Base-by-base conservation (phyloP, 2,329 filamentous ascomycete genomes). In the Cadophora sp. region DNA sequence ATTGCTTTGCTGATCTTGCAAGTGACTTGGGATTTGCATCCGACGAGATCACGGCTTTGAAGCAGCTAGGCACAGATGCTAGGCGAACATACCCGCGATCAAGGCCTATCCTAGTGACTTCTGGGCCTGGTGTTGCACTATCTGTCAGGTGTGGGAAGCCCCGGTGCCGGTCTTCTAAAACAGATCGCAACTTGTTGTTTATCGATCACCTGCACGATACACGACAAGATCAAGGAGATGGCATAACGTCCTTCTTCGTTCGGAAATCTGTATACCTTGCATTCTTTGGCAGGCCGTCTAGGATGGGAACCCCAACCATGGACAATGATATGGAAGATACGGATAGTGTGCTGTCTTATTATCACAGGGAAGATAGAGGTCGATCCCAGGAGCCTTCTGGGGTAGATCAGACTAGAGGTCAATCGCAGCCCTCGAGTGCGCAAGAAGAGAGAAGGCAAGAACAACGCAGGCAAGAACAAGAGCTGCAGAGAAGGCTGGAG, bases 381-480 rank as follows among this genome's bases (percentile, higher is more conserved):
- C 12, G 31, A 55, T 55, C 6, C 31, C 26, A 55, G 31, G 12
- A 55, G 51, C 16, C 26, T 16, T 55, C 12, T 14, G 12, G 12
- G 19, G 26, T 55, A 29, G 16, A 55, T 27, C 12, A 55, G 12
- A 55, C 6, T 55, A 14, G 26, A 19, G 26, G 26, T 55, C 12
- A 55, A 31, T 29, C 26, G 51, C 26, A 55, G 51, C 9, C 51
- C 26, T 16, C 26, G 26, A 55, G 24, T 55, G 51, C 26, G 26
- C 26, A 55, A 14, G 26, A 55, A 55, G 26, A 55, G 26, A 55
- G 26, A 55, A 55, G 51, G 51, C 51, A 55, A 27, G 51, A 55
- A 53, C 14, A 53, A 53, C 22, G 50, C 24, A n/a, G n/a, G n/a
- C n/a, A n/a, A n/a, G n/a, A n/a, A n/a, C n/a, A n/a, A n/a, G n/a